Percentiles rank a stretch among this genome's conserved stretches.
Conservation (phyloP, 805 yeast genomes). For the Priceomyces medius region DNA sequence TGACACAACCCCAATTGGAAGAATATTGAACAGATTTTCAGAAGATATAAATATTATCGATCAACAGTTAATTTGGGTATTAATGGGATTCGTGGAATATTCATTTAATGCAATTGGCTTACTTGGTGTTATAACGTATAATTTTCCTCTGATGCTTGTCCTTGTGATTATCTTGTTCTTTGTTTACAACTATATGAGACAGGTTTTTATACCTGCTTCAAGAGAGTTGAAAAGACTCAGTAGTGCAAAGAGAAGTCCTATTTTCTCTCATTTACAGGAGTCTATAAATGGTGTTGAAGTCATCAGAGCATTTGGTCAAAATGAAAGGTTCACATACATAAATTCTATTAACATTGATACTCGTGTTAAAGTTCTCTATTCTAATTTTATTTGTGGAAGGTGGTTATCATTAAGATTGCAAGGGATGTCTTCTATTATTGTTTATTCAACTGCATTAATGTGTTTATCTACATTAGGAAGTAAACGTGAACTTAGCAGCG, state of each 20-base stretch:
- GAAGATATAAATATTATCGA: constrained; percentile 37
- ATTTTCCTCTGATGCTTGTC: constrained; percentile 33
- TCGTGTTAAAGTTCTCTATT: constrained; percentile 20
- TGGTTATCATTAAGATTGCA: constrained; percentile 41
- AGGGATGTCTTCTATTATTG: constrained; percentile 31
- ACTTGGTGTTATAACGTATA: constrained; percentile 29
- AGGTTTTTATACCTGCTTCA: constrained; percentile 33
- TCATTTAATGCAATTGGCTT: constrained; percentile 20
- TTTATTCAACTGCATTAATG: constrained; percentile 28
- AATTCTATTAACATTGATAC: constrained; percentile 24
- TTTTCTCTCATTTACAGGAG: constrained; percentile 81
- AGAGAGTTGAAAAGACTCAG: constrained; percentile 77
- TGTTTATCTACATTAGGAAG: constrained; percentile 26
- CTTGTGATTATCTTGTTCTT: constrained; percentile 23
- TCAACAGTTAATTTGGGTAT: constrained; percentile 31
- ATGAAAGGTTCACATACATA: constrained; percentile 40
- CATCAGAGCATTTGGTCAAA: constrained; percentile 73
- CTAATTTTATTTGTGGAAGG: constrained; percentile 25
- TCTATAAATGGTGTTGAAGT: constrained; percentile 76
- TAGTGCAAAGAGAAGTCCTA: constrained; percentile 69
- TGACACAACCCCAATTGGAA: constrained; percentile 42
- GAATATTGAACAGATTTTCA: constrained; percentile 39
- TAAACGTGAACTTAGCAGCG: constrained; percentile 25
- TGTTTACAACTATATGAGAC: constrained; percentile 31
- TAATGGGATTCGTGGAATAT: constrained; percentile 21